These are phyloP conservation scores for Fusarium mundagurra DNA, from an alignment of 2,329 filamentous ascomycete species.

Conservation along the genomic window DNA sequence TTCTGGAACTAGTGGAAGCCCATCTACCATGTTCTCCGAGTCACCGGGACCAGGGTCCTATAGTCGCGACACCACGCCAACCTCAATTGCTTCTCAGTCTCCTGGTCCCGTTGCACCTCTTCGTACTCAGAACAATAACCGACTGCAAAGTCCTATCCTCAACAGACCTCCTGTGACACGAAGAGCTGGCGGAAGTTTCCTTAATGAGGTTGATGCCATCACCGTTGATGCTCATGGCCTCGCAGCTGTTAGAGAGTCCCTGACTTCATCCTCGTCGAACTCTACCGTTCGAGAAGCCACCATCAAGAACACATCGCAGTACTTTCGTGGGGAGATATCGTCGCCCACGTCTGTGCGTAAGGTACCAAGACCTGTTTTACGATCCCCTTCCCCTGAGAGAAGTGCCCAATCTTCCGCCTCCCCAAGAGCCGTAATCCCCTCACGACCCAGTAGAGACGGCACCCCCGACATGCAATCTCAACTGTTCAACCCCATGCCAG, in stretches of 20 bases:
- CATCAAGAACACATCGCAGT: constrained; percentile 62
- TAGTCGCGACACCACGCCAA: constrained; percentile 81
- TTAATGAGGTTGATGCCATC: constrained; percentile 59
- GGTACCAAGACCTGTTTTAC: constrained; percentile 43
- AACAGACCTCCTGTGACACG: constrained; percentile 70
- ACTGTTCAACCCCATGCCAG: constrained; percentile 58
- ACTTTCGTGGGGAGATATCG: constrained; percentile 55
- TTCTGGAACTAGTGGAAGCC: constrained; percentile 73
- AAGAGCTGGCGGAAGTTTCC: constrained; percentile 64
- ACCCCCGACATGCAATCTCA: constrained; percentile 70
- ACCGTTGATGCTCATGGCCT: constrained; percentile 65
- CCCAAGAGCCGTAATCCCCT: constrained; percentile 57
- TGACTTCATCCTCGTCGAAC: constrained; percentile 77
- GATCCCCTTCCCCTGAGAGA: constrained; percentile 49
- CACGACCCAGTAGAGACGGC: constrained; percentile 74
- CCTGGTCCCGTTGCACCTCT: constrained; percentile 66
- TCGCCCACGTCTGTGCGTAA: constrained; percentile 51
- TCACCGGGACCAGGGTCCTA: constrained; percentile 76
- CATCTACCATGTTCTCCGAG: constrained; percentile 79
- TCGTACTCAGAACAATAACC: constrained; percentile 57
- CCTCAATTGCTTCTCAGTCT: constrained; percentile 80
- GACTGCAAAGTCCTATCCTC: constrained; percentile 65
- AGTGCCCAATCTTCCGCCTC: constrained; percentile 40
- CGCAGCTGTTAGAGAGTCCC: constrained; percentile 73
- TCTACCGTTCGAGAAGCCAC: constrained; percentile 71